Conservation (phyloP, 2,329 filamentous ascomycete genomes). For the Escovopsis sp. region DNA sequence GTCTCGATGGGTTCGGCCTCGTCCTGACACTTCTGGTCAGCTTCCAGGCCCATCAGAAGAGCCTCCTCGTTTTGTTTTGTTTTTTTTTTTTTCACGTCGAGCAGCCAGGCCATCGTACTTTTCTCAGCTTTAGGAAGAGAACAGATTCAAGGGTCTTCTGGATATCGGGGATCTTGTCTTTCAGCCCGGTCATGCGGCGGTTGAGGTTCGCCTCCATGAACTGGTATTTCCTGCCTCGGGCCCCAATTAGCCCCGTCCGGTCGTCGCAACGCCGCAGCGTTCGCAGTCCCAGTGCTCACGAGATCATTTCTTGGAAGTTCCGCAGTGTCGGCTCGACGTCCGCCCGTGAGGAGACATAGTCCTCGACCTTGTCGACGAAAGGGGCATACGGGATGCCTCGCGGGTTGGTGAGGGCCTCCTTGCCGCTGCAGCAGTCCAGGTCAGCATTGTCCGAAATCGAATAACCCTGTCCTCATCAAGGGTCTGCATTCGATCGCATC, state of each 20-base stretch:
- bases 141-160: constrained; percentile 91
- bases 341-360: constrained; percentile 64
- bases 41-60: neutral
- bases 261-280: neutral
- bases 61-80: too few relatives aligned
- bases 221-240: constrained; percentile 71
- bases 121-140: constrained; percentile 63
- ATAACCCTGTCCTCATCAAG: neutral
- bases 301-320: constrained; percentile 87
- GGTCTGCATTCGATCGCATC: neutral
- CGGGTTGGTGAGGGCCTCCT: constrained; percentile 53
- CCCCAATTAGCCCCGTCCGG: constrained; percentile 5
- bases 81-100: too few relatives aligned
- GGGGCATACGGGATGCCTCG: constrained; percentile 72
- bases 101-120: constrained; percentile 29
- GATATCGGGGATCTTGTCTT: constrained; percentile 95
- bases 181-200: constrained; percentile 63
- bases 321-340: constrained; percentile 71
- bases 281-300: constrained; percentile 35
- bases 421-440: constrained; percentile 11
- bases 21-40: constrained; percentile 17
- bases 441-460: neutral
- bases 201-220: constrained; percentile 97
- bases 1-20: constrained; percentile 65
- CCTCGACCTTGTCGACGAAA: constrained; percentile 78